Conservation (phyloP, 2,329 filamentous ascomycete species). For the Stromatinia cepivora region DNA sequence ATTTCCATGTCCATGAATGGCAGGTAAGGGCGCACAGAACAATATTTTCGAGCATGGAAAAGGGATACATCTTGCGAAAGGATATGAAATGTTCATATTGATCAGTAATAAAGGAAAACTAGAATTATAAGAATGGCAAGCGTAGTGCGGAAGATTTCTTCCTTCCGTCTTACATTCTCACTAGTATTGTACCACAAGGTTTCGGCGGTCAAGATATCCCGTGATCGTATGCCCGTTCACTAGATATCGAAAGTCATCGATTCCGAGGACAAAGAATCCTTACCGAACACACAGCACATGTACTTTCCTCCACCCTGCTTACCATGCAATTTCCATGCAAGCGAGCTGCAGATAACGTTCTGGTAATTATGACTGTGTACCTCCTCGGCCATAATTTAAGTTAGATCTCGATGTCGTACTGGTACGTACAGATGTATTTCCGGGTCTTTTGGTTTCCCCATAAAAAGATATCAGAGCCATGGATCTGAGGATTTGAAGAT, state of each 20-base stretch:
- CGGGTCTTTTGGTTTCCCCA: background rate
- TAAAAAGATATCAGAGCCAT: background rate
- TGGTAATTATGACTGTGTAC: background rate
- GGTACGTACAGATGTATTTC: background rate
- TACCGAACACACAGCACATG: background rate
- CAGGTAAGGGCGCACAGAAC: background rate
- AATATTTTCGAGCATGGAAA: background rate
- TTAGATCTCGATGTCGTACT: background rate
- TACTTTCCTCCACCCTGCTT: background rate
- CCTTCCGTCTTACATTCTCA: constrained; percentile 1
- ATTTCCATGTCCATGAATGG: background rate
- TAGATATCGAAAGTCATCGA: background rate
- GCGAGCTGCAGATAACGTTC: constrained; percentile 9
- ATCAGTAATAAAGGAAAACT: background rate
- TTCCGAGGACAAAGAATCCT: background rate
- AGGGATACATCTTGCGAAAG: background rate
- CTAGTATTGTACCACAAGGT: background rate
- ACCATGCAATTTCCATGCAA: constrained; percentile 14
- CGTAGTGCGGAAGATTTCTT: background rate
- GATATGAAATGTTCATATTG: background rate
- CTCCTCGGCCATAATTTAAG: background rate
- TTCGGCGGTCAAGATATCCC: background rate
- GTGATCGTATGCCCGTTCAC: background rate
- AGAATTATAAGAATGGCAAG: background rate
- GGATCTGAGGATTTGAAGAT: constrained; percentile 7